Evolutionary conservation across 2,329 filamentous ascomycete species (phyloP).

Genomic region (Hymenoscyphus fraxineus): DNA sequence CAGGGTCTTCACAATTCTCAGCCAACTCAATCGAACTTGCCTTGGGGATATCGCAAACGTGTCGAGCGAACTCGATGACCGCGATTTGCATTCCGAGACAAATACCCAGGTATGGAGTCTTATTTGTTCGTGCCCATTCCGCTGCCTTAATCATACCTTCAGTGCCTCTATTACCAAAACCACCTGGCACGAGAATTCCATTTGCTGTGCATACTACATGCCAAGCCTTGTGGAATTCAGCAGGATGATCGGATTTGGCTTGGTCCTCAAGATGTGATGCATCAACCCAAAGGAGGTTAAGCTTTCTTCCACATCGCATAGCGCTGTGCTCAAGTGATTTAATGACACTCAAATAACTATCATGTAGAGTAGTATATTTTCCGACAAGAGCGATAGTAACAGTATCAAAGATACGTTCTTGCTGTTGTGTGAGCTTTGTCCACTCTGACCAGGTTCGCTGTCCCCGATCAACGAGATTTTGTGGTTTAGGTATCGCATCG

Average conservation of each 20-base stretch:
- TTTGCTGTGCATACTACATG: slow-evolving; percentile 68
- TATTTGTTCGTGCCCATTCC: slow-evolving; percentile 81
- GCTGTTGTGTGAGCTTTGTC: slow-evolving; percentile 64
- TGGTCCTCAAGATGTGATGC: slow-evolving; percentile 75
- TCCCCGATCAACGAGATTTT: slow-evolving; percentile 58
- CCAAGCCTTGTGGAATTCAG: slow-evolving; percentile 83
- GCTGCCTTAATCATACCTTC: slow-evolving; percentile 87
- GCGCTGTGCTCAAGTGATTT: slow-evolving; percentile 89
- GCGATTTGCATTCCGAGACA: slow-evolving; percentile 75
- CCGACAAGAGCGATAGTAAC: slow-evolving; percentile 85
- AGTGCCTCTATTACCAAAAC: slow-evolving; percentile 66
- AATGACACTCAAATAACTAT: slow-evolving; percentile 79
- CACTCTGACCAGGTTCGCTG: slow-evolving; percentile 58
- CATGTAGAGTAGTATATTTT: slow-evolving; percentile 82
- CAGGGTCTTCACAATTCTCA: slow-evolving; percentile 32
- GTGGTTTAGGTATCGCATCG: slow-evolving; percentile 50
- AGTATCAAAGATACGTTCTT: slow-evolving; percentile 62
- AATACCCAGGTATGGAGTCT: slow-evolving; percentile 80
- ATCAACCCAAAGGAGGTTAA: slow-evolving; percentile 82
- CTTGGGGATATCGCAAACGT: slow-evolving; percentile 61
- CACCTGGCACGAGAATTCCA: slow-evolving; percentile 56
- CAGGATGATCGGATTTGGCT: slow-evolving; percentile 58
- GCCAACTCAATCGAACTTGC: slow-evolving; percentile 32
- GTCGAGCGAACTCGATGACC: slow-evolving; percentile 81
- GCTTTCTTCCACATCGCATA: slow-evolving; percentile 77